A percentile compares a stretch with the other conserved stretches of the same genome.
These are phyloP conservation scores for Leucocoprinus birnbaumii DNA, from an alignment of 768 basidiomycete genomes.

Conservation along the genomic window DNA sequence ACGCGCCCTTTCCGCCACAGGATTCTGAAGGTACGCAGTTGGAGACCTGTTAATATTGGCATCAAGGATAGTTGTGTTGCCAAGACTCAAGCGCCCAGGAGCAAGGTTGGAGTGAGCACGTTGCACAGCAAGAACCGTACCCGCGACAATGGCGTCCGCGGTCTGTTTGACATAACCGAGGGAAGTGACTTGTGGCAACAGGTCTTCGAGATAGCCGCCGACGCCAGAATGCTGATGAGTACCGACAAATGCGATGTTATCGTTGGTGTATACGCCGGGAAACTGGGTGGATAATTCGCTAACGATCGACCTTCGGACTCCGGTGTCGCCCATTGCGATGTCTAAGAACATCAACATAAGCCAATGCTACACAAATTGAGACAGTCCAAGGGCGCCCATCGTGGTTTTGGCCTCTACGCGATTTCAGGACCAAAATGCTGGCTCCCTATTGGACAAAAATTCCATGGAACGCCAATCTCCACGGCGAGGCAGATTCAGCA, in stretches of 20 bases:
- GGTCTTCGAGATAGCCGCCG: constrained; percentile 75
- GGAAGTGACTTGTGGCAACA: constrained; percentile 74
- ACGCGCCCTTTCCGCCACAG: constrained; percentile 59
- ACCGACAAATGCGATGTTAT: constrained; percentile 73
- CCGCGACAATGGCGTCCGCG: constrained; percentile 68
- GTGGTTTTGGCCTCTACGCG: too few species aligned
- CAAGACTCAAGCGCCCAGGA: constrained; percentile 57
- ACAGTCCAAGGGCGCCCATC: neutral
- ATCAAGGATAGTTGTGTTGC: constrained; percentile 65
- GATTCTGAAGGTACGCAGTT: constrained; percentile 74
- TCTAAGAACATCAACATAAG: constrained; percentile 34
- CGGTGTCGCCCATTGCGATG: constrained; percentile 81
- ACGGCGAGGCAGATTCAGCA: constrained; percentile 1
- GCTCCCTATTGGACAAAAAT: neutral
- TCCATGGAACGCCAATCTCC: constrained; percentile 2
- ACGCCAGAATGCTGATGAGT: constrained; percentile 80
- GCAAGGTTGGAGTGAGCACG: constrained; percentile 63
- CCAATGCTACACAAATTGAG: neutral
- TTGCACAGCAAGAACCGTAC: constrained; percentile 66
- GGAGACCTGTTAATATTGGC: constrained; percentile 78
- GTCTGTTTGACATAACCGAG: constrained; percentile 72
- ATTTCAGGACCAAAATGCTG: neutral
- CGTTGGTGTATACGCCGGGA: constrained; percentile 61
- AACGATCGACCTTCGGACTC: constrained; percentile 68
- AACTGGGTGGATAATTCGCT: constrained; percentile 50